These are phyloP conservation scores for Podospora appendiculata DNA, from an alignment of 495 filamentous ascomycete genomes.

Conservation along the genomic window DNA sequence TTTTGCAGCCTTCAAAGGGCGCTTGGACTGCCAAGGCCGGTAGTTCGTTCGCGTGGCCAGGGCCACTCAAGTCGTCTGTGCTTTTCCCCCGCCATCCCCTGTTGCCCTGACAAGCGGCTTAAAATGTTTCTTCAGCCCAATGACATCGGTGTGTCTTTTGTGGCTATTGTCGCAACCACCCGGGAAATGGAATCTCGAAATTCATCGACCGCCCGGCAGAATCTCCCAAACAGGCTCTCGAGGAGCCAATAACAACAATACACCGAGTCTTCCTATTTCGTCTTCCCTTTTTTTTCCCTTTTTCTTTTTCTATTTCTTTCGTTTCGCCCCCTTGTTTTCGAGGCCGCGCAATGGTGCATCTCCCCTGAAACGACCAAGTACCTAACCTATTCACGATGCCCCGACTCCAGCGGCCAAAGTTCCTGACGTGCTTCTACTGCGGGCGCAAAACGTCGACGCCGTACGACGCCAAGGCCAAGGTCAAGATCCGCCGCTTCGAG, in stretches of 20 bases:
- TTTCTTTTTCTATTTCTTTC: neutral
- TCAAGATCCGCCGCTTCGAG: slow-evolving; percentile 50
- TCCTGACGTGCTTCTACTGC: slow-evolving; percentile 71
- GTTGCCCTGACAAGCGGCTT: neutral
- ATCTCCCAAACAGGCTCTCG: slow-evolving; percentile 1
- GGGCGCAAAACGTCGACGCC: slow-evolving; percentile 50
- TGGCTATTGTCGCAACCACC: neutral
- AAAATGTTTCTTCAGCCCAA: neutral
- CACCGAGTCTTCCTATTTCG: no score
- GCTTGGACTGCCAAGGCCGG: no score
- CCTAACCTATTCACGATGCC: slow-evolving; percentile 13
- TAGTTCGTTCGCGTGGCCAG: no score
- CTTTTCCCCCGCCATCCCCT: no score
- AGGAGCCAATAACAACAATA: no score
- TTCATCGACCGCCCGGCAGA: slow-evolving; percentile 25
- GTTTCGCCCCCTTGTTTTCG: no score
- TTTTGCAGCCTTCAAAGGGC: no score
- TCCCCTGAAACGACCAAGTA: neutral
- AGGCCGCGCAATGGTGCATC: neutral
- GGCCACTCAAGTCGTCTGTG: no score
- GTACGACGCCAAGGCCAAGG: slow-evolving; percentile 42
- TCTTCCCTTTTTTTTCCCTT: neutral
- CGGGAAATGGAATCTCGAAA: slow-evolving; percentile 8
- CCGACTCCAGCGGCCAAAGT: slow-evolving; percentile 17
- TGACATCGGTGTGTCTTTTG: neutral